phyloP scores from a whole-genome alignment of 2,329 filamentous ascomycete genomes.

The Phyllosticta paracitricarpa region DNA sequence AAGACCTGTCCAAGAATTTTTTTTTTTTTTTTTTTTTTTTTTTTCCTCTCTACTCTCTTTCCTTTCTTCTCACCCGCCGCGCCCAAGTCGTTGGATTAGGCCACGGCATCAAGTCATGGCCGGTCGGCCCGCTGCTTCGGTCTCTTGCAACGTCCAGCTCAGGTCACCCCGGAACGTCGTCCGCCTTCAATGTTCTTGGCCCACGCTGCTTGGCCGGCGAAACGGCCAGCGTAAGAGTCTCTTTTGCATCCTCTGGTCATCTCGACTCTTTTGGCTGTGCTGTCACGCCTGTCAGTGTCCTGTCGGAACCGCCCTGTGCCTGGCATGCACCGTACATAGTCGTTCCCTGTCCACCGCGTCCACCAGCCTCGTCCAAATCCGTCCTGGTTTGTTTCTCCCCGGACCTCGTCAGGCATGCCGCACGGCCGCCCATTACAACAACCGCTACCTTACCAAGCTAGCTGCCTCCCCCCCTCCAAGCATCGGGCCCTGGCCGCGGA shows the following conservation, averaged over 20 bases:
- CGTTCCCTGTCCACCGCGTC: background rate
- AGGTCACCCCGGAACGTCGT: background rate
- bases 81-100: conserved; percentile 5
- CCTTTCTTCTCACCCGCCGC: conserved; percentile 4
- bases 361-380: background rate
- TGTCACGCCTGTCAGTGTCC: background rate
- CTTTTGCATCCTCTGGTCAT: background rate
- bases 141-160: background rate
- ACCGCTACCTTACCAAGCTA: background rate
- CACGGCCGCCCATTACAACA: background rate
- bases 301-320: background rate
- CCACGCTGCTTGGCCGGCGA: background rate
- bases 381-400: background rate
- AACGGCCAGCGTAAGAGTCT: background rate
- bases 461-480: background rate
- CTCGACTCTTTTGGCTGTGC: background rate
- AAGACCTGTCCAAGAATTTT: background rate
- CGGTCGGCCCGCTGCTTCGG: conserved; percentile 4
- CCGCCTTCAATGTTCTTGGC: background rate
- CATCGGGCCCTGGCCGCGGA: conserved; percentile 1
- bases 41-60: background rate
- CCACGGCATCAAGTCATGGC: background rate
- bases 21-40: too few relatives aligned
- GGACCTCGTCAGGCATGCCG: background rate
- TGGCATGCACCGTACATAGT: background rate